Conservation (phyloP, 2,329 filamentous ascomycete genomes). For the Colletotrichum higginsianum region DNA sequence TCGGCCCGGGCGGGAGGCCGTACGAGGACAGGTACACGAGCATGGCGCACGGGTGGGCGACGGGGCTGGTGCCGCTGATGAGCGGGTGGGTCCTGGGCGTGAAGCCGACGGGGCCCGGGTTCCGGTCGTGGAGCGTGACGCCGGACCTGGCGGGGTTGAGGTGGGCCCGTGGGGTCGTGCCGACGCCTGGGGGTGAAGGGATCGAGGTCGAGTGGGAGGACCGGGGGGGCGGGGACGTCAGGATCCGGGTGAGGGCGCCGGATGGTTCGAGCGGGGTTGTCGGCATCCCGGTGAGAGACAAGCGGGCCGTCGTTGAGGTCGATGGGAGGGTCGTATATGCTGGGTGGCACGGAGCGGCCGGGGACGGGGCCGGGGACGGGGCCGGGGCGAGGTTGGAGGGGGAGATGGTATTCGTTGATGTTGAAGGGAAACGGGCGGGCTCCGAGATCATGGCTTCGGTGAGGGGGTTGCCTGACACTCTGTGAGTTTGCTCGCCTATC, state of each 20-base stretch:
- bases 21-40: constrained; percentile 65
- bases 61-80: constrained; percentile 63
- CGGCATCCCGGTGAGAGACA: constrained; percentile 44
- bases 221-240: constrained; percentile 42
- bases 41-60: constrained; percentile 67
- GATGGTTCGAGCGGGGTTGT: constrained; percentile 49
- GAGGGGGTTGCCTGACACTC: not conserved
- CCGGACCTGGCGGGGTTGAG: constrained; percentile 54
- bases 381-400: constrained; percentile 4
- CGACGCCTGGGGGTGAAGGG: constrained; percentile 55
- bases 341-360: not conserved
- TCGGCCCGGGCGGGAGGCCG: constrained; percentile 57
- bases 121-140: constrained; percentile 56
- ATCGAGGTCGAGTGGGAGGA: constrained; percentile 57
- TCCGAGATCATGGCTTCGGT: constrained; percentile 1
- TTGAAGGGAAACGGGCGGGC: constrained; percentile 25
- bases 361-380: not conserved
- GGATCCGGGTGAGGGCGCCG: constrained; percentile 52
- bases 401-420: constrained; percentile 19
- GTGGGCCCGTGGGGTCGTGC: constrained; percentile 62
- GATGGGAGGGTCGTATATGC: constrained; percentile 44
- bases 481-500: not conserved
- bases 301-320: constrained; percentile 37
- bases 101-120: constrained; percentile 60
- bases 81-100: constrained; percentile 64